phyloP scores from a whole-genome alignment of 192 early-diverging fungal genomes.

The Entomortierella beljakovae region DNA sequence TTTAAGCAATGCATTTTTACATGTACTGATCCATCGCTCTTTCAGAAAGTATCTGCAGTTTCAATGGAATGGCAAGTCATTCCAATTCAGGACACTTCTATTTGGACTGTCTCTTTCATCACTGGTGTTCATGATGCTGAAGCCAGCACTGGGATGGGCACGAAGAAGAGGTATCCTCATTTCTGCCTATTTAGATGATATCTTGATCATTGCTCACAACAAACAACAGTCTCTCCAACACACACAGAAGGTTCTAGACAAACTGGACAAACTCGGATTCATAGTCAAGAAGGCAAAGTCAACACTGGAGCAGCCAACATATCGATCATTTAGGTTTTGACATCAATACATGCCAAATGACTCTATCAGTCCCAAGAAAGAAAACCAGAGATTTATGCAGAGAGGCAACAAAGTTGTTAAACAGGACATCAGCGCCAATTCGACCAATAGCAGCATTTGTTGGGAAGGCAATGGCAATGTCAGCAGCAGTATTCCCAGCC shows the following conservation, averaged over 20 bases:
- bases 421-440: background rate
- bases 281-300: constrained; percentile 4
- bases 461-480: constrained; percentile 22
- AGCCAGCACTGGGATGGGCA: constrained; percentile 33
- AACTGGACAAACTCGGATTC: constrained; percentile 13
- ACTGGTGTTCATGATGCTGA: constrained; percentile 45
- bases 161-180: constrained; percentile 21
- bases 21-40: constrained; percentile 38
- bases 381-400: constrained; percentile 19
- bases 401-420: constrained; percentile 10
- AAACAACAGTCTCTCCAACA: background rate
- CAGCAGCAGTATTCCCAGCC: constrained; percentile 11
- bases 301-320: background rate
- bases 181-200: constrained; percentile 44
- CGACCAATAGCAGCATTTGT: constrained; percentile 13
- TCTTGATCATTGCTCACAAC: constrained; percentile 1
- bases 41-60: constrained; percentile 40
- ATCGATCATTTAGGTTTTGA: constrained; percentile 27
- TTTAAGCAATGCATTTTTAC: constrained; percentile 48
- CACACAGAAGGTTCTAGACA: background rate
- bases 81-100: constrained; percentile 45
- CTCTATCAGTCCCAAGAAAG: constrained; percentile 9
- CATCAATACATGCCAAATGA: constrained; percentile 9
- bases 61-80: constrained; percentile 18
- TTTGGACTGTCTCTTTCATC: constrained; percentile 39